Base-by-base conservation (phyloP, 106 monocot genomes). In the Agapanthus africanus region DNA sequence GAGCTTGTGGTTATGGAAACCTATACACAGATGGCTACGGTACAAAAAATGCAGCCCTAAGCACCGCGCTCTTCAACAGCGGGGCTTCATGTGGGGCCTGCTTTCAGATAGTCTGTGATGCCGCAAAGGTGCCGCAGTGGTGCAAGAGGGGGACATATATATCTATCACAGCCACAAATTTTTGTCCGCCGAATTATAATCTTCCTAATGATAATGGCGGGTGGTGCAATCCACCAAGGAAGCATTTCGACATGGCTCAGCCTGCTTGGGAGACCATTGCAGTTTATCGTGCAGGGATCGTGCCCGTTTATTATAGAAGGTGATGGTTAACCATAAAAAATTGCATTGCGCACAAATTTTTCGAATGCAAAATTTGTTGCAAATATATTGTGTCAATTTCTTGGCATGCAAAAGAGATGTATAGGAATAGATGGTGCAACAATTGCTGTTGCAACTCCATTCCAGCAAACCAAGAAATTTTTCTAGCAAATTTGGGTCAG, bases 181-280 rank as follows among this genome's bases (percentile, higher is more conserved):
- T 67, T 72, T 93, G 87, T 71, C 90, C 90, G 0, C 87, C 93
- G 0, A 87, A 93, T 75, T 77, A 76, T 59, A 54, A 42, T 63
- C 74, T 81, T 13, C 77, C 89, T 38, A 86, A 66, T 70, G 71
- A 90, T 76, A 65, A 82, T 30, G 88, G 88, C 27, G 85, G 88
- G 19, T 85, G 88, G 88, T 85, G 88, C 75, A 79, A 85, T 30
- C 81, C 85, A 0, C 82, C 85, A 14, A 69, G 85, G 10, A 39
- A 57, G 4, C 88, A 89, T 44, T 88, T 88, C 40, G 83, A 87
- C 68, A 80, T 87, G 83, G 51, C 92, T 28, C 92, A 88, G 78
- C 91, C 91, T 22, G 88, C 91, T 2, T 91, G 77, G 73, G 76
- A 85, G 76, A 66, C 60, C 38, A 79, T 87, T 25, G 86, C 77